phyloP scores from a whole-genome alignment of 768 basidiomycete species.

The Roridomyces roridus region DNA sequence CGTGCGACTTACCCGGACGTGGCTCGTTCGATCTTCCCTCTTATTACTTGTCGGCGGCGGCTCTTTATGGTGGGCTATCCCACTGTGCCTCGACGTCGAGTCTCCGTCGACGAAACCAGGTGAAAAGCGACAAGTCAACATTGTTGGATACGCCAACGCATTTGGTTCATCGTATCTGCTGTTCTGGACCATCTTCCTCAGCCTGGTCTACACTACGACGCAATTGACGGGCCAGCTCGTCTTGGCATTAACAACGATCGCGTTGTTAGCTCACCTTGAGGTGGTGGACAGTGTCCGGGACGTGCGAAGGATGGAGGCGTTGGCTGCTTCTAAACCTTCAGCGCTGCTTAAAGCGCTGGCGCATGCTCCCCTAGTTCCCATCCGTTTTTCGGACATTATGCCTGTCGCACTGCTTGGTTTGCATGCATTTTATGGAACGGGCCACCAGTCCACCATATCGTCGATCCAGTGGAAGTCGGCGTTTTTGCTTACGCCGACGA shows the following conservation, averaged over 20 bases:
- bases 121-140: slow-evolving; percentile 51
- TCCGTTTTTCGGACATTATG: slow-evolving; percentile 71
- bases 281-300: slow-evolving; percentile 84
- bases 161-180: slow-evolving; percentile 89
- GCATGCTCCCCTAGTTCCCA: slow-evolving; percentile 42
- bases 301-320: slow-evolving; percentile 58
- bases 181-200: slow-evolving; percentile 75
- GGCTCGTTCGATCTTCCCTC: slow-evolving; percentile 64
- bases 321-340: slow-evolving; percentile 55
- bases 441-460: slow-evolving; percentile 89
- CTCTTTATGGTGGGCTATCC: slow-evolving; percentile 72
- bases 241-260: slow-evolving; percentile 65
- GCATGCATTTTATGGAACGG: slow-evolving; percentile 84
- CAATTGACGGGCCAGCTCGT: slow-evolving; percentile 87
- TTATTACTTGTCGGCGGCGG: slow-evolving; percentile 58
- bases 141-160: slow-evolving; percentile 89
- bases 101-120: slow-evolving; percentile 28
- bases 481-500: slow-evolving; percentile 76
- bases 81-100: slow-evolving; percentile 70
- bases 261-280: slow-evolving; percentile 80
- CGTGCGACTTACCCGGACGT: slow-evolving; percentile 62
- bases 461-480: slow-evolving; percentile 96
- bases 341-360: slow-evolving; percentile 41
- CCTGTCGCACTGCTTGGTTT: slow-evolving; percentile 80
- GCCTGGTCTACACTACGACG: slow-evolving; percentile 64